A percentile compares a stretch with the other conserved stretches of the same genome.
Conservation (phyloP, 2,329 filamentous ascomycete genomes). For the Aspergillus sp. region DNA sequence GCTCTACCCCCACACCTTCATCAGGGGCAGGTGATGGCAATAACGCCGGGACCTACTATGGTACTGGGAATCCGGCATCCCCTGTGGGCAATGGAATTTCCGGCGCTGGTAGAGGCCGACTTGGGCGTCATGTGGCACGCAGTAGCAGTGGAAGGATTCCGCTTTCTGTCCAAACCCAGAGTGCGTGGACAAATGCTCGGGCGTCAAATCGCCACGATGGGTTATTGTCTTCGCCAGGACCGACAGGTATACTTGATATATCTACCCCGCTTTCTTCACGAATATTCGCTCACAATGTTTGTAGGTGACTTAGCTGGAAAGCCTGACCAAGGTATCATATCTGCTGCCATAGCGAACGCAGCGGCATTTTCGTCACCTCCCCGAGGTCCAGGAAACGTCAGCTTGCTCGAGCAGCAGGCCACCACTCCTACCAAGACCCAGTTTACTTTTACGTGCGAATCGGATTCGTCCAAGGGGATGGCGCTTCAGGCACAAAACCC, state of each 20-base stretch:
- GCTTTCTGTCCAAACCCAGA: constrained; percentile 55
- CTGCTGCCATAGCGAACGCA: constrained; percentile 83
- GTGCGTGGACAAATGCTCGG: constrained; percentile 50
- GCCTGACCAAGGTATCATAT: constrained; percentile 75
- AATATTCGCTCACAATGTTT: constrained; percentile 4
- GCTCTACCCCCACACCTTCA: constrained; percentile 40
- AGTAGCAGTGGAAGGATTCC: constrained; percentile 58
- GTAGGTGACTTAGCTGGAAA: constrained; percentile 33
- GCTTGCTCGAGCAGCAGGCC: constrained; percentile 67
- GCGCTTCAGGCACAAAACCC: constrained; percentile 63
- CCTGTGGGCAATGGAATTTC: constrained; percentile 67
- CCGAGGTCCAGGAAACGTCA: constrained; percentile 71
- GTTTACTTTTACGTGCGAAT: constrained; percentile 95
- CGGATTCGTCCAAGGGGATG: constrained; percentile 75
- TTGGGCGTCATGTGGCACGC: constrained; percentile 55
- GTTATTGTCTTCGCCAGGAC: constrained; percentile 40
- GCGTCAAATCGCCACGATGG: constrained; percentile 45
- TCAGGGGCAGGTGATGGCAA: constrained; percentile 41
- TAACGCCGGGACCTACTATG: constrained; percentile 51
- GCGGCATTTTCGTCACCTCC: constrained; percentile 60
- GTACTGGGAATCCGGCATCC: constrained; percentile 50
- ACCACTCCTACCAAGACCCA: constrained; percentile 70
- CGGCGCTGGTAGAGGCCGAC: constrained; percentile 77
- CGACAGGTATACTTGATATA: constrained; percentile 25
- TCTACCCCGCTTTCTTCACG: constrained; percentile 3